Evolutionary conservation across 23 red algal species (phyloP).

Genomic region (Gracilaria caudata): DNA sequence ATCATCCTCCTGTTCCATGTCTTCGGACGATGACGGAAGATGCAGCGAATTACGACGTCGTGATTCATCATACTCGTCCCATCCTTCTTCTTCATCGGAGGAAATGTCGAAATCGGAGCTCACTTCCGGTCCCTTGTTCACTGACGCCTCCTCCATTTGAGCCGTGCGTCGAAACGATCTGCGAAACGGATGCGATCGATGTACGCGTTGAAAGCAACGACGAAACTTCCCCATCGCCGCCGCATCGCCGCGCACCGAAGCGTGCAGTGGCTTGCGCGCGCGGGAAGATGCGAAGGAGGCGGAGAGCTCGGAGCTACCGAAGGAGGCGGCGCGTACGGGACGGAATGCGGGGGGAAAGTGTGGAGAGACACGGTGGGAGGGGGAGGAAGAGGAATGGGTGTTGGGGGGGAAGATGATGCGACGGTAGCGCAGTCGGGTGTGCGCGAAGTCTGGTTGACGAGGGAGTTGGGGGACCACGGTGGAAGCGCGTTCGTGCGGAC

Average conservation of each 20-base stretch:
- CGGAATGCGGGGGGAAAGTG: background rate
- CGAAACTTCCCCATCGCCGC: background rate
- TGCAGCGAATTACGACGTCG: background rate
- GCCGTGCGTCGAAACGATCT: background rate
- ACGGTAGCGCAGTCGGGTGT: conserved; percentile 43
- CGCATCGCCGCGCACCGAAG: background rate
- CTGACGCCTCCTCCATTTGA: background rate
- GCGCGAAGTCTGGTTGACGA: conserved; percentile 31
- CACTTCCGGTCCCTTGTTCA: background rate
- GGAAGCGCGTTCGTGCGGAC: conserved; percentile 23
- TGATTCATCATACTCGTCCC: background rate
- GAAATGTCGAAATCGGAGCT: background rate
- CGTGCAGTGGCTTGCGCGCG: too few relatives aligned
- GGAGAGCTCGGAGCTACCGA: background rate
- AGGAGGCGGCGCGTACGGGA: background rate
- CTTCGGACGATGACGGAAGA: background rate
- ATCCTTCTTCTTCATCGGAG: background rate
- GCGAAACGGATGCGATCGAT: background rate
- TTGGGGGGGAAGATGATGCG: conserved; percentile 9
- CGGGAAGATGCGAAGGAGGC: background rate
- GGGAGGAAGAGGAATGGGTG: background rate
- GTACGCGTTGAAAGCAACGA: background rate
- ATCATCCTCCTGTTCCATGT: background rate
- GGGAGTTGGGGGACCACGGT: conserved; percentile 33
- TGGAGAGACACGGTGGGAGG: background rate